A percentile compares a stretch with the other conserved stretches of the same genome.
phyloP scores from a whole-genome alignment of 169 alveolate species.

The Plasmodium vinckei region DNA sequence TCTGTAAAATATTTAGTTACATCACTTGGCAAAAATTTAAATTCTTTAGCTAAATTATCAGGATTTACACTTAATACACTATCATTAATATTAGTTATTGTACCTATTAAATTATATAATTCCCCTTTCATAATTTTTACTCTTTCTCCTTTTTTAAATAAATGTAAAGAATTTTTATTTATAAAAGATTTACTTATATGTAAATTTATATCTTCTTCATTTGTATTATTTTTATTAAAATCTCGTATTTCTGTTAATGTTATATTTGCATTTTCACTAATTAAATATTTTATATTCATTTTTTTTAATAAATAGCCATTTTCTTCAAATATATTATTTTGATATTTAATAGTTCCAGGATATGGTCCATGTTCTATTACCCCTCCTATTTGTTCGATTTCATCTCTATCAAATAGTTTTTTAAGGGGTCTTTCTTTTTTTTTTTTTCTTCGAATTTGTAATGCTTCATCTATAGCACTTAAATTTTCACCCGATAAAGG shows the following conservation, averaged over 20 bases:
- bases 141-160: slow-evolving; percentile 87
- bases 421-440: slow-evolving; percentile 80
- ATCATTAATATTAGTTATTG: slow-evolving; percentile 79
- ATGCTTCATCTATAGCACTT: slow-evolving; percentile 52
- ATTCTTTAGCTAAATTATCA: slow-evolving; percentile 83
- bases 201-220: slow-evolving; percentile 78
- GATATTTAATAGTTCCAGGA: slow-evolving; percentile 89
- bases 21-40: slow-evolving; percentile 79
- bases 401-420: slow-evolving; percentile 87
- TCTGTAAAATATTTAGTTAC: slow-evolving; percentile 85
- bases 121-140: slow-evolving; percentile 88
- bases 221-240: slow-evolving; percentile 77
- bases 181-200: slow-evolving; percentile 76
- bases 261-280: slow-evolving; percentile 83
- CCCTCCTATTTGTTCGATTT: slow-evolving; percentile 88
- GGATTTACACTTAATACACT: slow-evolving; percentile 86
- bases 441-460: slow-evolving; percentile 55
- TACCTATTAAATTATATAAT: slow-evolving; percentile 83
- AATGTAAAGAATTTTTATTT: slow-evolving; percentile 76
- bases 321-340: slow-evolving; percentile 88
- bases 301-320: slow-evolving; percentile 86
- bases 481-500: neutral
- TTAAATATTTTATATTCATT: slow-evolving; percentile 83
- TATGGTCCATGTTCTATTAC: slow-evolving; percentile 87
- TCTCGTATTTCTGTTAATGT: slow-evolving; percentile 86